Conservation (phyloP, 1,284 basidiomycete species). For the Cryptococcus sp. region DNA sequence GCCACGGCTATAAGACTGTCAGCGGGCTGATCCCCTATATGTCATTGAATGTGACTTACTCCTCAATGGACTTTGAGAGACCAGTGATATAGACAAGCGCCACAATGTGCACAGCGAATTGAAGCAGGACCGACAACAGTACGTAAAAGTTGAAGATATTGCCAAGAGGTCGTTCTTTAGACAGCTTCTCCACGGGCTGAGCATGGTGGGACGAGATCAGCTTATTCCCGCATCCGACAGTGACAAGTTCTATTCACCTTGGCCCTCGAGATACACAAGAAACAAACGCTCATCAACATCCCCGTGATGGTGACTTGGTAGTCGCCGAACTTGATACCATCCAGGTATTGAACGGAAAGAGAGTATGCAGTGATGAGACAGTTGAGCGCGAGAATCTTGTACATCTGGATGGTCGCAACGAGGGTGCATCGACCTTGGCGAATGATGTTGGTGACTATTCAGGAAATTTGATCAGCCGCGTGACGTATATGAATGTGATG, state of each 20-base stretch:
- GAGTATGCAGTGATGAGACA: constrained; percentile 95
- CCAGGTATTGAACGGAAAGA: constrained; percentile 90
- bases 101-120: constrained; percentile 87
- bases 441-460: constrained; percentile 84
- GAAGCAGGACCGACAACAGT: constrained; percentile 79
- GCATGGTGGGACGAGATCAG: background rate
- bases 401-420: constrained; percentile 97
- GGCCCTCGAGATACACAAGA: constrained; percentile 94
- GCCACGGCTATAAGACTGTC: constrained; percentile 60
- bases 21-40: background rate
- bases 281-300: constrained; percentile 95
- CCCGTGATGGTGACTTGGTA: constrained; percentile 91
- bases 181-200: constrained; percentile 84
- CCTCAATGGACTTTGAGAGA: constrained; percentile 72
- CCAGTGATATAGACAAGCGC: constrained; percentile 88
- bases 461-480: background rate
- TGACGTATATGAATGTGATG: background rate
- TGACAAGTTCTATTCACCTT: constrained; percentile 63
- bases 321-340: constrained; percentile 97
- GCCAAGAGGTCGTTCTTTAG: constrained; percentile 82
- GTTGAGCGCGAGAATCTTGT: constrained; percentile 94
- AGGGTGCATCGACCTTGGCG: constrained; percentile 94
- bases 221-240: background rate
- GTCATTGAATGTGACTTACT: constrained; percentile 58
- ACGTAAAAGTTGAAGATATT: constrained; percentile 97